phyloP scores from a whole-genome alignment of 1,284 basidiomycete genomes.

The Neonothopanus nambi region DNA sequence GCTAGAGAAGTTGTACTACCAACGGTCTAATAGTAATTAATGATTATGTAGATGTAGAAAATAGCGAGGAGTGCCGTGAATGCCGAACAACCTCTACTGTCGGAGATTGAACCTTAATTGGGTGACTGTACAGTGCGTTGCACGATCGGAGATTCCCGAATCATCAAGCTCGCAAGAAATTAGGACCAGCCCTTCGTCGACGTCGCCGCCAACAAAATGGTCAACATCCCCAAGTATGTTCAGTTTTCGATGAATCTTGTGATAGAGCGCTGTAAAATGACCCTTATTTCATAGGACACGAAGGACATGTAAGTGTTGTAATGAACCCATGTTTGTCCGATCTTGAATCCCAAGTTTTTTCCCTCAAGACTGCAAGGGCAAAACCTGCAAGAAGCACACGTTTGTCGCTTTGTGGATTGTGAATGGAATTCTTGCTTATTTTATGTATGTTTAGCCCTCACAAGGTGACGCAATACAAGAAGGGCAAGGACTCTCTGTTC shows the following conservation, averaged over 20 bases:
- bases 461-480: slow-evolving; percentile 99
- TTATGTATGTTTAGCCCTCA: slow-evolving; percentile 62
- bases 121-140: too few relatives aligned
- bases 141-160: too few relatives aligned
- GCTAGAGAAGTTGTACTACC: too few relatives aligned
- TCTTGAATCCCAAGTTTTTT: not conserved
- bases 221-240: slow-evolving; percentile 87
- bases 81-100: too few relatives aligned
- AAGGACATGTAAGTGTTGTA: slow-evolving; percentile 72
- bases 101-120: too few relatives aligned
- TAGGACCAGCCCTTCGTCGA: too few relatives aligned
- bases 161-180: too few relatives aligned
- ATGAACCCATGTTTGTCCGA: not conserved
- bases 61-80: too few relatives aligned
- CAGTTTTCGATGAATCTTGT: slow-evolving; percentile 20
- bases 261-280: slow-evolving; percentile 21
- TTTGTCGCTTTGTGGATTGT: slow-evolving; percentile 43
- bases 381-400: slow-evolving; percentile 99
- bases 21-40: too few relatives aligned
- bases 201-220: slow-evolving; percentile 60
- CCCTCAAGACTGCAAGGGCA: slow-evolving; percentile 94
- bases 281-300: slow-evolving; percentile 58
- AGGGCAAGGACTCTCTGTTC: slow-evolving; percentile 94
- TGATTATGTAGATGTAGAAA: too few relatives aligned
- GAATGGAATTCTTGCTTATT: slow-evolving; percentile 10